Conservation (phyloP, 768 basidiomycete species). For the Suillus americanus region DNA sequence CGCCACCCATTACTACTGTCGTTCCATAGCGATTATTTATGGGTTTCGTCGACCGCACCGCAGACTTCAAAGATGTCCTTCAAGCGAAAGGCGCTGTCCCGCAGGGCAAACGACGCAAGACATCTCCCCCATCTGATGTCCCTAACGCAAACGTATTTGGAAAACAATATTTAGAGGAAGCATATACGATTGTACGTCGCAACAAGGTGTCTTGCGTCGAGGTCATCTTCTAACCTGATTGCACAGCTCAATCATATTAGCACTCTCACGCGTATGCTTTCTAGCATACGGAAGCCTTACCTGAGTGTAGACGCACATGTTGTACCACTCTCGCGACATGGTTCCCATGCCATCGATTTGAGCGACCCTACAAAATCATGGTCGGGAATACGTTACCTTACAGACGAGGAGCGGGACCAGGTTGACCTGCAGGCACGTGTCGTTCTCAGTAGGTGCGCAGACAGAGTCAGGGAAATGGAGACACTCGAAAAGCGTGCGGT, state of each 20-base stretch:
- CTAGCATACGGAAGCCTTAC: constrained; percentile 81
- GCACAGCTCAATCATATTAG: constrained; percentile 70
- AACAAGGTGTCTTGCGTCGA: background rate
- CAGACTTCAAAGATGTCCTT: constrained; percentile 56
- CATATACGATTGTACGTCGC: constrained; percentile 61
- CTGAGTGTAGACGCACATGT: constrained; percentile 69
- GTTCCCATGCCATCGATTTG: constrained; percentile 56
- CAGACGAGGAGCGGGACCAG: constrained; percentile 92
- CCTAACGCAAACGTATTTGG: constrained; percentile 43
- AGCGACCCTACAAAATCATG: constrained; percentile 50
- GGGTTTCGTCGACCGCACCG: constrained; percentile 60
- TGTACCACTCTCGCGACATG: constrained; percentile 51
- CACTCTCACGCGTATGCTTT: constrained; percentile 69
- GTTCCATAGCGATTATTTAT: constrained; percentile 32
- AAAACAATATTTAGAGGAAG: constrained; percentile 74
- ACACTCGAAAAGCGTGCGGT: constrained; percentile 81
- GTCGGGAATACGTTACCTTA: constrained; percentile 67
- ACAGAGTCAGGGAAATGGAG: constrained; percentile 88
- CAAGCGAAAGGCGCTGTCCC: constrained; percentile 42
- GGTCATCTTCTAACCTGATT: constrained; percentile 4
- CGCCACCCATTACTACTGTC: constrained; percentile 7
- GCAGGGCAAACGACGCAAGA: constrained; percentile 52
- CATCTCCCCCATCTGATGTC: constrained; percentile 35
- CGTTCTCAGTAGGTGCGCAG: constrained; percentile 82
- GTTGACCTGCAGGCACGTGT: constrained; percentile 91